Conservation (phyloP, 257 asterid species). For the Nicotiana attenuata region DNA sequence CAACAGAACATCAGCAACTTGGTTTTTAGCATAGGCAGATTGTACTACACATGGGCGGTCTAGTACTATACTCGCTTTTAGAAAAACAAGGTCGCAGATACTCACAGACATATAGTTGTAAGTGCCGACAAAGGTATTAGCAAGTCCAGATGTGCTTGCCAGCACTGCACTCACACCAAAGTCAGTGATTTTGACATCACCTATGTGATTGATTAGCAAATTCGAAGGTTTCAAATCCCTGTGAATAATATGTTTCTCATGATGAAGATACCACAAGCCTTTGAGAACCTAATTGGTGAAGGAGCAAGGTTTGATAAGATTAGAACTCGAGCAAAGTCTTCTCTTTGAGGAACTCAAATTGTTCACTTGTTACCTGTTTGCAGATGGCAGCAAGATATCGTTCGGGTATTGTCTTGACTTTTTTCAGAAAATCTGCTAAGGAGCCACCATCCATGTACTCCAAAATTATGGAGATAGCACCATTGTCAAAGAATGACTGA, state of each 20-base stretch:
- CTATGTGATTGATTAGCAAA: conserved; percentile 86
- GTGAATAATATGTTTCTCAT: conserved; percentile 92
- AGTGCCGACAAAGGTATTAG: conserved; percentile 95
- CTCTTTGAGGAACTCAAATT: background rate
- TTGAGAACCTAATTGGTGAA: conserved; percentile 65
- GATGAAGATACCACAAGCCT: conserved; percentile 99
- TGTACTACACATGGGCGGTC: background rate
- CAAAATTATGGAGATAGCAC: conserved; percentile 91
- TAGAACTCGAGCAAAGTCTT: background rate
- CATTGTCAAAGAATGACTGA: conserved; percentile 94
- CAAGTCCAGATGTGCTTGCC: conserved; percentile 78
- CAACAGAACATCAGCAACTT: background rate
- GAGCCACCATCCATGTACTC: conserved; percentile 99
- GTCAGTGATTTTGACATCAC: conserved; percentile 97
- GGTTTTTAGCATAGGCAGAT: background rate
- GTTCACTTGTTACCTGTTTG: conserved; percentile 61
- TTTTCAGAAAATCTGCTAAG: conserved; percentile 82
- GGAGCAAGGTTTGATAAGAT: background rate
- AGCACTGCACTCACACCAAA: conserved; percentile 94
- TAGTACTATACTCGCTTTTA: background rate
- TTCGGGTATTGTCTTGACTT: conserved; percentile 79
- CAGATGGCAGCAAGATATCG: conserved; percentile 91
- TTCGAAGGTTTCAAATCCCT: conserved; percentile 95
- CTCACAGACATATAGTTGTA: conserved; percentile 99
- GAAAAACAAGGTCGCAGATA: conserved; percentile 14